phyloP scores from a whole-genome alignment of 2,329 filamentous ascomycete species.

The Ilyonectria sp. region DNA sequence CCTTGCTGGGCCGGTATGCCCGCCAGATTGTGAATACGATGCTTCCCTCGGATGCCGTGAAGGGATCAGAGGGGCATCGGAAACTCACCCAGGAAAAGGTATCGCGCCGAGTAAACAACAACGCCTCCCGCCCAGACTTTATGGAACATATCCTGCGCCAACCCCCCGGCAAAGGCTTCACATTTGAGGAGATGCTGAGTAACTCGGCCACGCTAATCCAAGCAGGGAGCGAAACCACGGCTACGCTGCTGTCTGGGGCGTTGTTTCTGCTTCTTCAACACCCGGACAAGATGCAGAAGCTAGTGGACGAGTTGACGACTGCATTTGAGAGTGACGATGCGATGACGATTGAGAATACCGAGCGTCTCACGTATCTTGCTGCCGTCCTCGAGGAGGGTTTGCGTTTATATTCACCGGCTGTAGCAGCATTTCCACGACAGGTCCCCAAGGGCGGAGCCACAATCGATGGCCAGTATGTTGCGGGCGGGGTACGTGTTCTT shows the following conservation, averaged over 20 bases:
- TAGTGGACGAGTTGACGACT: constrained; percentile 17
- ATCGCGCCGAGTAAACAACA: constrained; percentile 30
- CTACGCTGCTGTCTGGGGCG: constrained; percentile 30
- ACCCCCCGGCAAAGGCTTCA: constrained; percentile 25
- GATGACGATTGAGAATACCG: constrained; percentile 31
- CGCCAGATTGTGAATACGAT: constrained; percentile 33
- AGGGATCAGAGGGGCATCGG: constrained; percentile 28
- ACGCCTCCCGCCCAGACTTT: constrained; percentile 30
- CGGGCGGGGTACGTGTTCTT: constrained; percentile 24
- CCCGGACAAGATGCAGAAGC: constrained; percentile 24
- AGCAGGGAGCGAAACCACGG: constrained; percentile 34
- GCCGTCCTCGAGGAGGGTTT: constrained; percentile 27
- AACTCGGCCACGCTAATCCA: constrained; percentile 32
- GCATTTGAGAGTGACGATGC: constrained; percentile 14
- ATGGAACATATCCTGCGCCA: constrained; percentile 30
- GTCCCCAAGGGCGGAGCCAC: constrained; percentile 21
- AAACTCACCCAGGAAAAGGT: constrained; percentile 33
- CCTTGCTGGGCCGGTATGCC: constrained; percentile 28
- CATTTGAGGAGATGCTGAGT: constrained; percentile 27
- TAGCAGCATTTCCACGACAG: constrained; percentile 28
- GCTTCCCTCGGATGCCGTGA: constrained; percentile 30
- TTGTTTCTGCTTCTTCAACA: constrained; percentile 21
- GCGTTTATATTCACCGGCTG: constrained; percentile 33
- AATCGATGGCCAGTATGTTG: constrained; percentile 32
- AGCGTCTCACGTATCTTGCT: constrained; percentile 24